Evolutionary conservation across 2,329 filamentous ascomycete genomes (phyloP).

Genomic region (Huntiella bhutanensis): DNA sequence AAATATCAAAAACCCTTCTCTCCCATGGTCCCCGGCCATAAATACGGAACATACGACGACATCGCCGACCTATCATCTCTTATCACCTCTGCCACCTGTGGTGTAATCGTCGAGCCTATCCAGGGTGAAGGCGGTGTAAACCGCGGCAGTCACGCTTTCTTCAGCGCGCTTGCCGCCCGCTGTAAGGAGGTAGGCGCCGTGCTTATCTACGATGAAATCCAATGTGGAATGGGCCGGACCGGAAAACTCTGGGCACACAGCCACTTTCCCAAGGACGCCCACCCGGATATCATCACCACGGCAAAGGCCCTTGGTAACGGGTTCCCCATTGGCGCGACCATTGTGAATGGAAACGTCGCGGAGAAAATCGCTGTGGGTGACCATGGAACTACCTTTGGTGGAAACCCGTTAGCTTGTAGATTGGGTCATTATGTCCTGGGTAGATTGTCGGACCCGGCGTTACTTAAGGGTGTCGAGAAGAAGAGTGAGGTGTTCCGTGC

Average conservation of each 20-base stretch:
- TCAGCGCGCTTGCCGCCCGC: constrained; percentile 62
- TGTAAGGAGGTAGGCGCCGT: constrained; percentile 78
- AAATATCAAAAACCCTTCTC: constrained; percentile 94
- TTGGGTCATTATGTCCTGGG: constrained; percentile 73
- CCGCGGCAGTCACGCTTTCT: constrained; percentile 63
- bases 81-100: constrained; percentile 72
- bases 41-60: constrained; percentile 73
- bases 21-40: constrained; percentile 89
- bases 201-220: constrained; percentile 90
- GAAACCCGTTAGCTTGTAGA: constrained; percentile 71
- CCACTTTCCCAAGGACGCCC: constrained; percentile 53
- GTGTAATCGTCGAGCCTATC: constrained; percentile 91
- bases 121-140: constrained; percentile 93
- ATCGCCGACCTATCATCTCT: constrained; percentile 49
- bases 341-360: constrained; percentile 23
- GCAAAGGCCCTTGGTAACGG: constrained; percentile 95
- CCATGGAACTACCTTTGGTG: constrained; percentile 86
- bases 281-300: constrained; percentile 84
- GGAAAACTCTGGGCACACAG: constrained; percentile 81
- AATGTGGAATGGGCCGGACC: constrained; percentile 78
- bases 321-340: constrained; percentile 69
- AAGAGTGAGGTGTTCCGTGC: constrained; percentile 38
- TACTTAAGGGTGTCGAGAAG: constrained; percentile 49
- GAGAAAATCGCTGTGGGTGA: constrained; percentile 42
- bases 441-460: constrained; percentile 48